Evolutionary conservation across 1,284 basidiomycete genomes (phyloP).

Genomic region (Sporisorium graminicola): DNA sequence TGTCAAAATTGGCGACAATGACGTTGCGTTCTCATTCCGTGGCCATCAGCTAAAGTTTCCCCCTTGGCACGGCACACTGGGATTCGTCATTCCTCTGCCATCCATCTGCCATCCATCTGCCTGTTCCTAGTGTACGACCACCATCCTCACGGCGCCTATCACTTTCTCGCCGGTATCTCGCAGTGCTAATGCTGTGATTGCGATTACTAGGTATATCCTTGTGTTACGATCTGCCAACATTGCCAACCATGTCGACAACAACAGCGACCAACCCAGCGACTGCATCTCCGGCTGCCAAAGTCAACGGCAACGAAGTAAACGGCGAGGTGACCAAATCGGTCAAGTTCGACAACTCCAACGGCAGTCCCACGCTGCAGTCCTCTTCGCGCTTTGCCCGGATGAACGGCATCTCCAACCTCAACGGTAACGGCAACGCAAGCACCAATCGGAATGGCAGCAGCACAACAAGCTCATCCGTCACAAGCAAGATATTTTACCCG

Average conservation of each 20-base stretch:
- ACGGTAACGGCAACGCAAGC: neutral
- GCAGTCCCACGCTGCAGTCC: constrained; percentile 25
- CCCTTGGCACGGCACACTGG: too few relatives aligned
- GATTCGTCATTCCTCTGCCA: too few relatives aligned
- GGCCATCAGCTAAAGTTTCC: neutral
- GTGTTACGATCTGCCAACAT: too few relatives aligned
- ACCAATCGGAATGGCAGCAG: too few relatives aligned
- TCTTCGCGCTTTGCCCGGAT: constrained; percentile 41
- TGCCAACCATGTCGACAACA: constrained; percentile 23
- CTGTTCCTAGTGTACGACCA: neutral
- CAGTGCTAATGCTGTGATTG: neutral
- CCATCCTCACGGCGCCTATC: neutral
- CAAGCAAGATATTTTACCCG: constrained; percentile 33
- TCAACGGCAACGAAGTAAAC: neutral
- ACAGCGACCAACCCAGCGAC: constrained; percentile 4
- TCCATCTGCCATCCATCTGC: too few relatives aligned
- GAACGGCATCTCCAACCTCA: constrained; percentile 25
- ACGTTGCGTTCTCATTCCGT: neutral
- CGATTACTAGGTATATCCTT: neutral
- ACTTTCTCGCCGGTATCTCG: neutral
- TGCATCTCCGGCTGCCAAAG: constrained; percentile 33
- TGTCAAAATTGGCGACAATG: neutral
- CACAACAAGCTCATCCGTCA: constrained; percentile 2
- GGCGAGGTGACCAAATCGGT: constrained; percentile 16
- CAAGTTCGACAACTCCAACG: constrained; percentile 16